A percentile compares a stretch with the other conserved stretches of the same genome.
These are phyloP conservation scores for Pilasporangium apinafurcum DNA, from an alignment of 352 stramenopile genomes.

Conservation along the genomic window DNA sequence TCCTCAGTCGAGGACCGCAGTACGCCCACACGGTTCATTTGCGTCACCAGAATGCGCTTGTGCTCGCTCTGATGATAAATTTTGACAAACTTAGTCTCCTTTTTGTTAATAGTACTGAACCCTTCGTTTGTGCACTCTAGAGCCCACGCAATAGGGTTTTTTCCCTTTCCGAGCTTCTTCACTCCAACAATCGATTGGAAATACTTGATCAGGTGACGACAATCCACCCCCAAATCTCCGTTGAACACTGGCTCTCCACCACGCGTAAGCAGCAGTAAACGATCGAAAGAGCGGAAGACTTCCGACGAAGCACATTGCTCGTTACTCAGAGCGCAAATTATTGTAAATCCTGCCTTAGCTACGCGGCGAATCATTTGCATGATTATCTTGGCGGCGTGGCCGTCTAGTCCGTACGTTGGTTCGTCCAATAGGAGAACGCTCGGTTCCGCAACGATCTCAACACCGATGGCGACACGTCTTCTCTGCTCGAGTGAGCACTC, in stretches of 20 bases:
- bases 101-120: constrained; percentile 1
- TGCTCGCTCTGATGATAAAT: constrained; percentile 16
- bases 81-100: constrained; percentile 14
- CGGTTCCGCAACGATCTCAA: constrained; percentile 65
- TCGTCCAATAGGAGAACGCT: constrained; percentile 65
- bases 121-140: constrained; percentile 6
- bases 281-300: constrained; percentile 9
- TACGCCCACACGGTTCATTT: constrained; percentile 6
- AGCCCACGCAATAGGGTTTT: constrained; percentile 5
- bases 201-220: constrained; percentile 8
- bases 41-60: constrained; percentile 6
- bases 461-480: constrained; percentile 31
- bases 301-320: constrained; percentile 4
- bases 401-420: constrained; percentile 67
- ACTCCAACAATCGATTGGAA: constrained; percentile 6
- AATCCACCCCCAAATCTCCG: constrained; percentile 10
- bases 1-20: constrained; percentile 2
- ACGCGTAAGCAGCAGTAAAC: constrained; percentile 9
- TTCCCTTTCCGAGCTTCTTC: constrained; percentile 5
- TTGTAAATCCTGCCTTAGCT: constrained; percentile 1
- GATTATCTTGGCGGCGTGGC: constrained; percentile 34
- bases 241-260: constrained; percentile 10
- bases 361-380: constrained; percentile 6
- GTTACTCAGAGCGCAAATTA: constrained; percentile 12
- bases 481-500: constrained; percentile 10